phyloP scores from a whole-genome alignment of 2,329 filamentous ascomycete genomes.

The Colletotrichum tofieldiae region DNA sequence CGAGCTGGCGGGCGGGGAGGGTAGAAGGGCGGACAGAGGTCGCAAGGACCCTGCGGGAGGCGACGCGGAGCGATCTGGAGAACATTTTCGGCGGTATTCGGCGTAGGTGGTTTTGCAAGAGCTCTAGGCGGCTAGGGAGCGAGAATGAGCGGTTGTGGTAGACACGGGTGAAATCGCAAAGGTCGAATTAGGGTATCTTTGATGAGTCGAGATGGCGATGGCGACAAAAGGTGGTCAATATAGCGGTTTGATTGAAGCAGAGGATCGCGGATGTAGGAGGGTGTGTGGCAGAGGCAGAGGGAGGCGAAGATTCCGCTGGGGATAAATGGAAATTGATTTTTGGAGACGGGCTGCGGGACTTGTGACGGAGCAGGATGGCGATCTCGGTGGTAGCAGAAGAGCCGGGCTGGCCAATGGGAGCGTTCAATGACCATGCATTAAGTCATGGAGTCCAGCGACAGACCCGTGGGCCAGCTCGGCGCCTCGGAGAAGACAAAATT shows the following conservation, averaged over 20 bases:
- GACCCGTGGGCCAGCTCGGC: conserved; percentile 35
- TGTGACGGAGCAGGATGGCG: conserved; percentile 44
- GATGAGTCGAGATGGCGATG: conserved; percentile 25
- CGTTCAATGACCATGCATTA: conserved; percentile 41
- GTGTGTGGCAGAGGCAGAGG: conserved; percentile 18
- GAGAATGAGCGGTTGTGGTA: conserved; percentile 22
- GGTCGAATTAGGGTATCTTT: conserved; percentile 17
- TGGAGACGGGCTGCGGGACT: conserved; percentile 39
- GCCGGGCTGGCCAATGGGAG: conserved; percentile 35
- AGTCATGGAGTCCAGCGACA: conserved; percentile 40
- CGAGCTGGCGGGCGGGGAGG: conserved; percentile 58
- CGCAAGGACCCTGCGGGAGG: conserved; percentile 61
- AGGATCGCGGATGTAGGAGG: conserved; percentile 13
- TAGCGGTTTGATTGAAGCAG: conserved; percentile 15
- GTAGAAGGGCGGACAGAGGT: conserved; percentile 57
- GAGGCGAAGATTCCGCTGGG: conserved; percentile 36
- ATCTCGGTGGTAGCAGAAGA: conserved; percentile 42
- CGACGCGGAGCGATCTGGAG: conserved; percentile 61
- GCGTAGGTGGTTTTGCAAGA: conserved; percentile 21
- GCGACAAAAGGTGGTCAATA: conserved; percentile 35
- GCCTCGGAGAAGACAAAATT: conserved; percentile 44
- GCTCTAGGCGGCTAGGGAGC: conserved; percentile 14
- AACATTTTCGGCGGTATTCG: conserved; percentile 55
- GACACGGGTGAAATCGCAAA: conserved; percentile 29
- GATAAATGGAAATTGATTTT: conserved; percentile 27